Conservation (phyloP, 306 rosid genomes). For the Lathyrus tuberosus region DNA sequence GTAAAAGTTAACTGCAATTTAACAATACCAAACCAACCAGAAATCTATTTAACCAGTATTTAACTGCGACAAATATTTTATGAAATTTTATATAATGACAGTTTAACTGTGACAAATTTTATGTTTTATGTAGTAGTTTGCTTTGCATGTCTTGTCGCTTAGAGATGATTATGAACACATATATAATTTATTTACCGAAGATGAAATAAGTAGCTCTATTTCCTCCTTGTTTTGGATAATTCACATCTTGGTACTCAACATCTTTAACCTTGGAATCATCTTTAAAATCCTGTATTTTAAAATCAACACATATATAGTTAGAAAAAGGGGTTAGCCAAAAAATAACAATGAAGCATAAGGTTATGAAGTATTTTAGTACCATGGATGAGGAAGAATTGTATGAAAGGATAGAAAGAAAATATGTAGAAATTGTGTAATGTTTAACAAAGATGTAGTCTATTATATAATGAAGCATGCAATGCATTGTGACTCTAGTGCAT, state of each 20-base stretch:
- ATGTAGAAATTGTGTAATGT: neutral
- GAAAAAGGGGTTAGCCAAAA: neutral
- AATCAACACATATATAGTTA: constrained; percentile 13
- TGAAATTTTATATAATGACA: too few relatives aligned
- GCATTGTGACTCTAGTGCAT: constrained; percentile 17
- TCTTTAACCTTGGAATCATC: constrained; percentile 35
- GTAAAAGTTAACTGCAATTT: too few relatives aligned
- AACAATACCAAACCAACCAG: too few relatives aligned
- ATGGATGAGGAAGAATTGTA: constrained; percentile 16
- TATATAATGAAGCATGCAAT: neutral
- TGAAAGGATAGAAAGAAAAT: neutral
- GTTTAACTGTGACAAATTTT: too few relatives aligned
- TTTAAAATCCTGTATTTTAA: constrained; percentile 32
- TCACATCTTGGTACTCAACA: constrained; percentile 31
- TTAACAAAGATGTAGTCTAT: neutral
- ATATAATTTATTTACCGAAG: constrained; percentile 40
- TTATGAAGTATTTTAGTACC: constrained; percentile 35
- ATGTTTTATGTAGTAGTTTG: too few relatives aligned
- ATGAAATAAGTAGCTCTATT: constrained; percentile 47
- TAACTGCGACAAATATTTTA: too few relatives aligned
- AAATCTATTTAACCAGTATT: too few relatives aligned
- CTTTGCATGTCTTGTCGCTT: too few relatives aligned
- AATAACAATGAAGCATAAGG: constrained; percentile 7
- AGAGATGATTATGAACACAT: too few relatives aligned
- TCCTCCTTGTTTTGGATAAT: constrained; percentile 45